A percentile compares a stretch with the other conserved stretches of the same genome.
Conservation (phyloP, 768 basidiomycete species). For the Podaxis sp. region DNA sequence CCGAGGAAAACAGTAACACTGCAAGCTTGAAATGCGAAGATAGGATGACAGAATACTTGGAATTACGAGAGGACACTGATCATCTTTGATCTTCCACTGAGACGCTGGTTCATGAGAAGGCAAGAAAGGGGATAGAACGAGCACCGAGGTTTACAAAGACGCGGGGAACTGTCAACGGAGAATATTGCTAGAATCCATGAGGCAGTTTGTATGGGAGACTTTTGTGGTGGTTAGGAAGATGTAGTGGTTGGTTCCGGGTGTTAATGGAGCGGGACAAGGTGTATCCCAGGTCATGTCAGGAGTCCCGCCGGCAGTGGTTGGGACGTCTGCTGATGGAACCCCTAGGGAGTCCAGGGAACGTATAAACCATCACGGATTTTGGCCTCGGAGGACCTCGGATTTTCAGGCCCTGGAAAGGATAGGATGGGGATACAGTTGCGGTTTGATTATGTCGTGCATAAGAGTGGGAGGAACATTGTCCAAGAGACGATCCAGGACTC, state of each 20-base stretch:
- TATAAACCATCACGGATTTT: too few relatives aligned
- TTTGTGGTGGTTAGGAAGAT: not conserved
- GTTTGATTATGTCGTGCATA: not conserved
- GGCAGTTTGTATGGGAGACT: not conserved
- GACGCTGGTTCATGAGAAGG: not conserved
- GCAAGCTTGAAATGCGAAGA: not conserved
- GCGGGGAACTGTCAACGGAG: not conserved
- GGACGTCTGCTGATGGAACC: not conserved
- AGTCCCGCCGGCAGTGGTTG: not conserved
- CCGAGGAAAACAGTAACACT: not conserved
- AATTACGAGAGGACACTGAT: not conserved
- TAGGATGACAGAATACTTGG: not conserved
- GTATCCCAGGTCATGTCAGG: slow-evolving; percentile 2
- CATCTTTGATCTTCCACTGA: too few relatives aligned
- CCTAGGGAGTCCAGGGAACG: not conserved
- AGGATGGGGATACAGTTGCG: not conserved
- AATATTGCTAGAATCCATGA: not conserved
- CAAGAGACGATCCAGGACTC: not conserved
- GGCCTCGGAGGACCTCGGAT: too few relatives aligned
- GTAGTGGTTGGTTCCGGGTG: not conserved
- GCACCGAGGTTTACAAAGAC: not conserved
- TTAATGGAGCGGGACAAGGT: not conserved
- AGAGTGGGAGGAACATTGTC: not conserved
- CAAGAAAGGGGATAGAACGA: not conserved
- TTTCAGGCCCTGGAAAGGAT: not conserved